Conservation (phyloP, 371 early-diverging fungal genomes). For the Apophysomyces variabilis region DNA sequence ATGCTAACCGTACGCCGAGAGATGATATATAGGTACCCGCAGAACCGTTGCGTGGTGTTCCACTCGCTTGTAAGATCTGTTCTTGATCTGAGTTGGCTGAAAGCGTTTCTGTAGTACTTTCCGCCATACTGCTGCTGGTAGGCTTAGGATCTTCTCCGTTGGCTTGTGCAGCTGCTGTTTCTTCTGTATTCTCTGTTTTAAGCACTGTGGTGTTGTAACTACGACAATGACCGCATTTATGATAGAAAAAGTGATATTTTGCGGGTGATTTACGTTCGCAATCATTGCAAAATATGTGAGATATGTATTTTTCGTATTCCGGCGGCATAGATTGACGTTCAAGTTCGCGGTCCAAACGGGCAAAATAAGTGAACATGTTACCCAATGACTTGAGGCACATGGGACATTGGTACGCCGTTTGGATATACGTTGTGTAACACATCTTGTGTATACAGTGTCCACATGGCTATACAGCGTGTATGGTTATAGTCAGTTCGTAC, state of each 20-base stretch:
- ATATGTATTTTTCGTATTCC: conserved; percentile 78
- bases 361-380: conserved; percentile 84
- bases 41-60: conserved; percentile 15
- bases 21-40: conserved; percentile 6
- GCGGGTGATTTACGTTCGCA: conserved; percentile 85
- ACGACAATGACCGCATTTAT: conserved; percentile 87
- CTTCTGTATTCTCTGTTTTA: conserved; percentile 52
- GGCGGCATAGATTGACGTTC: conserved; percentile 88
- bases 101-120: conserved; percentile 14
- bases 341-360: conserved; percentile 83
- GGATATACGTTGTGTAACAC: conserved; percentile 84
- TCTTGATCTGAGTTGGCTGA: conserved; percentile 30
- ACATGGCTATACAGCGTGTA: conserved; percentile 68
- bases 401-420: conserved; percentile 95
- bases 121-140: not conserved
- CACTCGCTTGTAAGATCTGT: conserved; percentile 22
- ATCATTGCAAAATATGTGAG: conserved; percentile 93
- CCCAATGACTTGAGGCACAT: conserved; percentile 93
- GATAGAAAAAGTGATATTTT: conserved; percentile 94
- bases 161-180: conserved; percentile 8
- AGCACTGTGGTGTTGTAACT: conserved; percentile 94
- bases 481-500: conserved; percentile 8
- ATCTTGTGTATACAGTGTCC: conserved; percentile 95
- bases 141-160: not conserved
- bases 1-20: conserved; percentile 1